phyloP scores from a whole-genome alignment of 306 rosid species.

The Luffa acutangula region DNA sequence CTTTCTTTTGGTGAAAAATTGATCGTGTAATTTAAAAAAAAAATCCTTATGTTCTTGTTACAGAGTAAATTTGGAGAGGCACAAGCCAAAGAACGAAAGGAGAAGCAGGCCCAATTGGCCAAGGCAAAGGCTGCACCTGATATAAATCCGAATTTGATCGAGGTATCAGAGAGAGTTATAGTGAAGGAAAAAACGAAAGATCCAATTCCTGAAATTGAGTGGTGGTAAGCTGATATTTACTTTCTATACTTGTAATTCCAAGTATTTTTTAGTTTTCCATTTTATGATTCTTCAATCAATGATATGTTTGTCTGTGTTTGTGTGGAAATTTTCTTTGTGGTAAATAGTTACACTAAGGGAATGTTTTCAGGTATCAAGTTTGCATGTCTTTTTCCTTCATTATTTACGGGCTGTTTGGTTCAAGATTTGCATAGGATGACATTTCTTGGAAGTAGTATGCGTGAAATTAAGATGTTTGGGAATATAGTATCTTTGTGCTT shows the following conservation, averaged over 20 bases:
- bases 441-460: no score
- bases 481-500: background rate
- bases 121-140: slow-evolving; percentile 96
- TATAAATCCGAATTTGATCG: slow-evolving; percentile 90
- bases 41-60: background rate
- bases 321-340: background rate
- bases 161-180: slow-evolving; percentile 72
- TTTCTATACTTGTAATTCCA: background rate
- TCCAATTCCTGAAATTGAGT: slow-evolving; percentile 82
- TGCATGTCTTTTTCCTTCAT: background rate
- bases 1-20: background rate
- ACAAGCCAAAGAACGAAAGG: slow-evolving; percentile 94
- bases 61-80: slow-evolving; percentile 97
- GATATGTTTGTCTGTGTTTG: background rate
- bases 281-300: background rate
- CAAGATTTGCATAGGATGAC: background rate
- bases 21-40: background rate
- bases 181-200: slow-evolving; percentile 79
- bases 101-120: slow-evolving; percentile 85
- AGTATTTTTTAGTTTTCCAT: slow-evolving; percentile 1
- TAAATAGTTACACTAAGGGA: background rate
- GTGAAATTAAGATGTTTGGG: background rate
- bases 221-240: slow-evolving; percentile 64
- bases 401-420: background rate
- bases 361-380: background rate